Percentiles rank a stretch among this genome's conserved stretches.
These are phyloP conservation scores for Peronospora farinosa DNA, from an alignment of 352 stramenopile genomes.

Conservation along the genomic window DNA sequence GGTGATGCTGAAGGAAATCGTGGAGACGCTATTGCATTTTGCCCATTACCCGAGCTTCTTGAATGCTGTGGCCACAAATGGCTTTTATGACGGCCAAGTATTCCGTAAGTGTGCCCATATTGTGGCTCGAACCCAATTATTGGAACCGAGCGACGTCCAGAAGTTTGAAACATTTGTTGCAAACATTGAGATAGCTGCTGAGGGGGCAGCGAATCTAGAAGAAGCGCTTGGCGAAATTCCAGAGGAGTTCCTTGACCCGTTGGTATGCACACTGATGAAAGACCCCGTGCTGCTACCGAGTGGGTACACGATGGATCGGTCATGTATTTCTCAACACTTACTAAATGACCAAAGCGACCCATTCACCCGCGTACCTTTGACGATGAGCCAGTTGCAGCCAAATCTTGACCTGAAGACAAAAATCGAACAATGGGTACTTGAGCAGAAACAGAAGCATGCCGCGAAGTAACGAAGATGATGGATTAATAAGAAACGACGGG, in stretches of 20 bases:
- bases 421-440: slow-evolving; percentile 56
- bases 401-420: slow-evolving; percentile 57
- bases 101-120: slow-evolving; percentile 73
- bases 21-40: slow-evolving; percentile 94
- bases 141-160: slow-evolving; percentile 37
- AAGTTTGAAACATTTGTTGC: slow-evolving; percentile 56
- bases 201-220: slow-evolving; percentile 50
- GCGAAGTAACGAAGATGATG: slow-evolving; percentile 6
- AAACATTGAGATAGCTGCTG: slow-evolving; percentile 42
- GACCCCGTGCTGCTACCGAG: slow-evolving; percentile 93
- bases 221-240: slow-evolving; percentile 89
- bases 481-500: slow-evolving; percentile 1
- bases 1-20: slow-evolving; percentile 95
- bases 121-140: slow-evolving; percentile 55
- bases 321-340: slow-evolving; percentile 94
- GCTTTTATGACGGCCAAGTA: slow-evolving; percentile 71
- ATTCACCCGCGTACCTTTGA: slow-evolving; percentile 92
- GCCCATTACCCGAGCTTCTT: slow-evolving; percentile 87
- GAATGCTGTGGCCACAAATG: slow-evolving; percentile 86
- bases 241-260: slow-evolving; percentile 94
- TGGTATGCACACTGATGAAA: slow-evolving; percentile 94
- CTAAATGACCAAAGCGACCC: slow-evolving; percentile 95
- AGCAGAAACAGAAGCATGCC: slow-evolving; percentile 30
- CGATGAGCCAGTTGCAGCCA: slow-evolving; percentile 50
- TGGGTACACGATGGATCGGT: slow-evolving; percentile 87